These are phyloP conservation scores for Fusarium coffeatum DNA, from an alignment of 2,329 filamentous ascomycete species.

Conservation along the genomic window DNA sequence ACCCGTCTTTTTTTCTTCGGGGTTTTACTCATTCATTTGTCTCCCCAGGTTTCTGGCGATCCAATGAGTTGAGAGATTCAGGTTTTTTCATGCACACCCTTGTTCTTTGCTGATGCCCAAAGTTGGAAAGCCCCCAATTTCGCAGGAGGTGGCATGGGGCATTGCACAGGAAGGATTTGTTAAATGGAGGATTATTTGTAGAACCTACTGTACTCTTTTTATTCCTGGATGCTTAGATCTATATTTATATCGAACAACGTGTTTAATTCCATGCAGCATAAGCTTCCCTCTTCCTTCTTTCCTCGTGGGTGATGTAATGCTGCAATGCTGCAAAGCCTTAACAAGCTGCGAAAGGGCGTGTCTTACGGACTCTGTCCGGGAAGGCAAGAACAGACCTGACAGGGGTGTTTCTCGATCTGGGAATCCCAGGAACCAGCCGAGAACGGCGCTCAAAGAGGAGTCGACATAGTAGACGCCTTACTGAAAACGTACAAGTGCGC, in stretches of 20 bases:
- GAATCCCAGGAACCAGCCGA: slow-evolving; percentile 40
- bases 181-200: background rate
- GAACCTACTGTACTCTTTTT: background rate
- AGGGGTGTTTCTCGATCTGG: slow-evolving; percentile 23
- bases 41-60: slow-evolving; percentile 17
- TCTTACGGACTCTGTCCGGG: slow-evolving; percentile 34
- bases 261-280: background rate
- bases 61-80: slow-evolving; percentile 14
- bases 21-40: background rate
- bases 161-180: background rate
- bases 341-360: slow-evolving; percentile 18
- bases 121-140: slow-evolving; percentile 12
- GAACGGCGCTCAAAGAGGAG: slow-evolving; percentile 34
- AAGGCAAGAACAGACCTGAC: slow-evolving; percentile 6
- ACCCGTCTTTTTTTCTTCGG: slow-evolving; percentile 12
- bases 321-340: slow-evolving; percentile 2
- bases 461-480: slow-evolving; percentile 24
- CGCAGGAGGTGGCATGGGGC: background rate
- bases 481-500: slow-evolving; percentile 19
- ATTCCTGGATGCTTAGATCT: background rate
- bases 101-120: slow-evolving; percentile 23
- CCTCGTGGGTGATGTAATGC: background rate
- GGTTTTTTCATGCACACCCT: slow-evolving; percentile 8
- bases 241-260: background rate
- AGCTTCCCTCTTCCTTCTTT: background rate